Evolutionary conservation across 495 filamentous ascomycete species (phyloP).

Genomic region (Xylaria flabelliformis): DNA sequence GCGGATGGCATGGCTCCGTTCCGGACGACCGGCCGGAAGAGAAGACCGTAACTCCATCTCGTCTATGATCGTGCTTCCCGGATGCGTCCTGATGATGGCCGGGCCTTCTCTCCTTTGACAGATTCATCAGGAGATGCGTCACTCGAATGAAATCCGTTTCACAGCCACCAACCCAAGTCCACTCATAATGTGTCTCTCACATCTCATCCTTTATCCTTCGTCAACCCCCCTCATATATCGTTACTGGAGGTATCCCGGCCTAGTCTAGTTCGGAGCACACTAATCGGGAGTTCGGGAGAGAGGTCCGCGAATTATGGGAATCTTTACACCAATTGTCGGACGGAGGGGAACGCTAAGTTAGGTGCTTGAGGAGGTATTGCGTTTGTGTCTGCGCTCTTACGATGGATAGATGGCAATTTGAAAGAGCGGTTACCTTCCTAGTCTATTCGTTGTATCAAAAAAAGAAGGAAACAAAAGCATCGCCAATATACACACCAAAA

Average conservation of each 20-base stretch:
- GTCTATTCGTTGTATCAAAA: no score
- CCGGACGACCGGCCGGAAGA: neutral
- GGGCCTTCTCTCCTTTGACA: neutral
- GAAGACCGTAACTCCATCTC: neutral
- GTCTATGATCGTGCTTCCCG: neutral
- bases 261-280: neutral
- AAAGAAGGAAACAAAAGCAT: neutral
- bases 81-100: neutral
- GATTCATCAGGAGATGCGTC: neutral
- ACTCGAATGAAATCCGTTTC: neutral
- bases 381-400: neutral
- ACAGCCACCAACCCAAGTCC: neutral
- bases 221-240: neutral
- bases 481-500: neutral
- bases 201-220: neutral
- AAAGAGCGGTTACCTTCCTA: neutral
- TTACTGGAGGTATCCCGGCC: neutral
- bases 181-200: neutral
- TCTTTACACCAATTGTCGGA: conserved; percentile 21
- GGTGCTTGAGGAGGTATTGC: neutral
- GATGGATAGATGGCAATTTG: neutral
- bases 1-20: conserved; percentile 24
- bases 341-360: neutral
- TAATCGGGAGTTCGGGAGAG: conserved; percentile 13
- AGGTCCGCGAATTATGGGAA: conserved; percentile 6